phyloP scores from a whole-genome alignment of 2,329 filamentous ascomycete species.

The Colletotrichum camelliae region DNA sequence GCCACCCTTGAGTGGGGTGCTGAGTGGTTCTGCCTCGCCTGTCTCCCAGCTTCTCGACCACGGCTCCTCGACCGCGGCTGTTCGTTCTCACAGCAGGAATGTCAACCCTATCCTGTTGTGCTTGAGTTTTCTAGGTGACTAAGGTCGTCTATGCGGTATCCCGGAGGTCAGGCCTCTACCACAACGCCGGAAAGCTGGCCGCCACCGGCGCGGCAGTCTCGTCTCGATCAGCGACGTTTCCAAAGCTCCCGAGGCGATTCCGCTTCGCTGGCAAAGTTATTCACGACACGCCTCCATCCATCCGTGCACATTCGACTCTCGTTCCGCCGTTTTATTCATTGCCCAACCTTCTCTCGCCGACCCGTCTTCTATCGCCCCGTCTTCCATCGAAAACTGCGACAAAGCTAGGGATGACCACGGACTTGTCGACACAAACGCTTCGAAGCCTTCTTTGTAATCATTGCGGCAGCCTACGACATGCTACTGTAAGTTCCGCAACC shows the following conservation, averaged over 20 bases:
- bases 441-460: not conserved
- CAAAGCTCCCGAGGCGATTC: not conserved
- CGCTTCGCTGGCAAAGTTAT: not conserved
- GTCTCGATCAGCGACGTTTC: not conserved
- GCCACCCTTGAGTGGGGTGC: not conserved
- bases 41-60: not conserved
- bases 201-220: not conserved
- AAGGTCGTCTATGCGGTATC: not conserved
- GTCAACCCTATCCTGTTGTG: not conserved
- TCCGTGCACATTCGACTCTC: not conserved
- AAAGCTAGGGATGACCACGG: not conserved
- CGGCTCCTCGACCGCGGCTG: not conserved
- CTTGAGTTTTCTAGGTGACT: not conserved
- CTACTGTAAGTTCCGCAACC: not conserved
- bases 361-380: not conserved
- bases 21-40: not conserved
- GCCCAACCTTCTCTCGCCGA: not conserved
- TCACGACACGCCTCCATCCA: not conserved
- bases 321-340: not conserved
- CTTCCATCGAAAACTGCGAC: not conserved
- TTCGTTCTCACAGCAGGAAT: not conserved
- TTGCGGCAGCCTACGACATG: not conserved
- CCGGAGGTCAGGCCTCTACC: not conserved
- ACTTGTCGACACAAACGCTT: not conserved
- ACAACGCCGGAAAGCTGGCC: not conserved